Percentiles rank a stretch among this genome's conserved stretches.
These are phyloP conservation scores for Fusarium bactridioides DNA, from an alignment of 2,329 filamentous ascomycete species.

Conservation along the genomic window DNA sequence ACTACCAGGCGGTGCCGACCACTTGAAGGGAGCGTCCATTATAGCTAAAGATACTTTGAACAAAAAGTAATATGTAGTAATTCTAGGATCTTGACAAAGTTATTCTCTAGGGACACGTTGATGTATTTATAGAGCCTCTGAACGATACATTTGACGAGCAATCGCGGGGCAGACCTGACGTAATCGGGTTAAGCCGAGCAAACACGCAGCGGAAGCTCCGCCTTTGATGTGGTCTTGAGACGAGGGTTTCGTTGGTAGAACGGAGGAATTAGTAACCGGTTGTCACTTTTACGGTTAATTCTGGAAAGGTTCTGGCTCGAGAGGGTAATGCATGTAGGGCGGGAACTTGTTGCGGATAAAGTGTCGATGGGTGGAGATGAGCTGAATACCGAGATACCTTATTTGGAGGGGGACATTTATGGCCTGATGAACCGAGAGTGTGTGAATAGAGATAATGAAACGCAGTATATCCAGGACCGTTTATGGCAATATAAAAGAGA, in stretches of 20 bases:
- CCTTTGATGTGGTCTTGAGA: not conserved
- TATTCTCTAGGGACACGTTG: not conserved
- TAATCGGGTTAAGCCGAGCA: constrained; percentile 10
- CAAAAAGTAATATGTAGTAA: not conserved
- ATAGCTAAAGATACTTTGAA: not conserved
- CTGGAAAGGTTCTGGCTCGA: not conserved
- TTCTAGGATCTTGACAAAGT: not conserved
- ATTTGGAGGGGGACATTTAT: not conserved
- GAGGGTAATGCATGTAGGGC: too few species aligned
- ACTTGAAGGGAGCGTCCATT: constrained; percentile 44
- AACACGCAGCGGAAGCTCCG: constrained; percentile 7
- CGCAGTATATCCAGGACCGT: too few species aligned
- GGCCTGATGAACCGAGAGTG: not conserved
- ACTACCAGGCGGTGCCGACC: constrained; percentile 67
- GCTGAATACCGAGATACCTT: not conserved
- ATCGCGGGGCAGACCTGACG: constrained; percentile 32
- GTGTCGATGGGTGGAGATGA: not conserved
- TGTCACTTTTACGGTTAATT: not conserved
- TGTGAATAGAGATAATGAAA: too few species aligned
- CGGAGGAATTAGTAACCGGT: not conserved
- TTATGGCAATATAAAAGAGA: too few species aligned
- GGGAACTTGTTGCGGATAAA: not conserved
- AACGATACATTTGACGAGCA: not conserved
- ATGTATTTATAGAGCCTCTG: constrained; percentile 6
- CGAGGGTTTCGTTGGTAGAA: not conserved